These are phyloP conservation scores for Penicillium freii DNA, from an alignment of 2,329 filamentous ascomycete species.

Conservation along the genomic window DNA sequence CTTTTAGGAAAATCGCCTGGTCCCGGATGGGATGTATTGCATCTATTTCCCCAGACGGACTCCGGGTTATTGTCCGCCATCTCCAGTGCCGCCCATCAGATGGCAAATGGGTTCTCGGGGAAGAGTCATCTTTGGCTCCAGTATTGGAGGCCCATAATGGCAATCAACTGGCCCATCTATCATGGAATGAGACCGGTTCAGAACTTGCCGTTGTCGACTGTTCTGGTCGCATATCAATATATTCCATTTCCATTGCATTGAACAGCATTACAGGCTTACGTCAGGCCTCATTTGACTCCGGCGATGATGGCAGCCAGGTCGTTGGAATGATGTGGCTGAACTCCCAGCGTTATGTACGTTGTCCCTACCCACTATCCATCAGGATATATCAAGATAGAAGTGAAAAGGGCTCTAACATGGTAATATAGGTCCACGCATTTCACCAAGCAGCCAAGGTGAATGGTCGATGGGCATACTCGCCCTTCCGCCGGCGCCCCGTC, in stretches of 20 bases:
- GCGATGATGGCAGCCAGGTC: slow-evolving; percentile 72
- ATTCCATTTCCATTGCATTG: slow-evolving; percentile 68
- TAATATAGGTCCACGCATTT: slow-evolving; percentile 41
- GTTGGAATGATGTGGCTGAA: slow-evolving; percentile 85
- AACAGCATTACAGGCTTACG: slow-evolving; percentile 67
- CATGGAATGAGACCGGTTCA: slow-evolving; percentile 73
- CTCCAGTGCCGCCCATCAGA: slow-evolving; percentile 66
- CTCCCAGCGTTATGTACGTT: slow-evolving; percentile 51
- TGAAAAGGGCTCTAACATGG: slow-evolving; percentile 4
- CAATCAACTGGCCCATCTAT: slow-evolving; percentile 72
- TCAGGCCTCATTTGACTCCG: slow-evolving; percentile 63
- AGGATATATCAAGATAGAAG: background rate
- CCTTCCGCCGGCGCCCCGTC: slow-evolving; percentile 61
- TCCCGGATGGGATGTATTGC: slow-evolving; percentile 84
- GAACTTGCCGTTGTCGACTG: slow-evolving; percentile 83
- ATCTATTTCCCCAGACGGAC: slow-evolving; percentile 70
- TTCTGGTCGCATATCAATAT: slow-evolving; percentile 72
- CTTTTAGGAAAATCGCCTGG: slow-evolving; percentile 73
- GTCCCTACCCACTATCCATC: background rate
- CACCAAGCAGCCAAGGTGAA: slow-evolving; percentile 63
- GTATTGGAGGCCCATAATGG: slow-evolving; percentile 62
- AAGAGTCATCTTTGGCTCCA: slow-evolving; percentile 63
- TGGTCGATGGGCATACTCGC: slow-evolving; percentile 67
- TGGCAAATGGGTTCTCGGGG: slow-evolving; percentile 73
- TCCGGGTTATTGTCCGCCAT: slow-evolving; percentile 68